A percentile compares a stretch with the other conserved stretches of the same genome.
These are phyloP conservation scores for Vigna mungo DNA, from an alignment of 306 rosid genomes.

Conservation along the genomic window DNA sequence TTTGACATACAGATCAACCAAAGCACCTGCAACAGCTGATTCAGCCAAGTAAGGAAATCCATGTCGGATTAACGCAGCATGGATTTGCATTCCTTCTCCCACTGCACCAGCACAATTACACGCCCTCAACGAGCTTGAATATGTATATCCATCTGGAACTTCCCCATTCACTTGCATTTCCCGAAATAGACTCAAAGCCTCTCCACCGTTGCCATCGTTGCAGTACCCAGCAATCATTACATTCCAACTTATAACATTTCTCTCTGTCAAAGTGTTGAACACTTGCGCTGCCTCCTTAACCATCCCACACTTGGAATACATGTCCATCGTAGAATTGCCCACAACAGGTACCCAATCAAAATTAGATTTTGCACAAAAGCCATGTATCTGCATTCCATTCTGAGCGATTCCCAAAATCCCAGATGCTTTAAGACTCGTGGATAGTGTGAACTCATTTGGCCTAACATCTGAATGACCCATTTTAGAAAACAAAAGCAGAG, in stretches of 20 bases:
- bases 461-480: constrained; percentile 40
- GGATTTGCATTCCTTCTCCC: constrained; percentile 61
- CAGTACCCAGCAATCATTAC: constrained; percentile 67
- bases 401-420: constrained; percentile 53
- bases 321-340: constrained; percentile 66
- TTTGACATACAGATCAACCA: constrained; percentile 70
- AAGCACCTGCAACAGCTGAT: constrained; percentile 58
- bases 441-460: constrained; percentile 67
- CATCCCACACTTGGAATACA: constrained; percentile 68
- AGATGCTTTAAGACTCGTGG: constrained; percentile 63
- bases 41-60: constrained; percentile 52
- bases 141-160: constrained; percentile 64
- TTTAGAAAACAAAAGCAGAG: constrained; percentile 51
- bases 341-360: constrained; percentile 57
- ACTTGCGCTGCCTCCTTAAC: constrained; percentile 52
- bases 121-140: constrained; percentile 64
- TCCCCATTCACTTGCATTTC: constrained; percentile 59
- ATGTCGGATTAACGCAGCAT: constrained; percentile 58
- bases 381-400: constrained; percentile 72
- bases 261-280: constrained; percentile 55
- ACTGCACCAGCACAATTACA: constrained; percentile 60
- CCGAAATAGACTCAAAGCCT: constrained; percentile 56
- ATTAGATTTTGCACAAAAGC: constrained; percentile 61
- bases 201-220: constrained; percentile 48
- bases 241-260: constrained; percentile 69